Base-by-base conservation (phyloP, 2,329 filamentous ascomycete species). In the Beauveria rudraprayagi region DNA sequence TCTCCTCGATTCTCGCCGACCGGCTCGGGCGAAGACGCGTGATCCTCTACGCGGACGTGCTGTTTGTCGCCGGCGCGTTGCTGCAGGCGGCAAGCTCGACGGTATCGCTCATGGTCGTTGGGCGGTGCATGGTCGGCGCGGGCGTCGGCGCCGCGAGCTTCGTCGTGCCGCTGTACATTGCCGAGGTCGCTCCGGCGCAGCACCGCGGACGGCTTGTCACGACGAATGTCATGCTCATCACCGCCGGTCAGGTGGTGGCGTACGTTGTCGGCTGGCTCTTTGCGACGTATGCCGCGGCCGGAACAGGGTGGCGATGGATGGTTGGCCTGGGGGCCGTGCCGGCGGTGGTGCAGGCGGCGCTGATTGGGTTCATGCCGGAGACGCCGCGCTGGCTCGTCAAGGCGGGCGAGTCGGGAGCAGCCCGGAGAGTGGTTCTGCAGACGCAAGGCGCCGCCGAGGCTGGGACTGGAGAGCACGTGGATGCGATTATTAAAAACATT, bases 381-480 rank as follows among this genome's bases (percentile, higher is more conserved):
- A 95, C 90, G 14, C 93, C 93, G 40, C 81, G 93, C 26, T 97
- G 91, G 88, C 80, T 97, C 24, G 86, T 96, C 22, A 87, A 86
- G 70, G 84, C 81, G 3, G 88, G 86, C 1, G 78, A 80, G 53
- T 79, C 80, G 3, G 76, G 77, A 4, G 81, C 83, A 63, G 93
- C 92, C 4, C 82, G 81, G 63, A 68, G 67, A 4, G 85, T 96
- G 2, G 76, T 97, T 19, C 77, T 73, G 37, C 84, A 80, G 63
- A 84, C 92, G 2, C 87, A 88, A 62, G 84, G 85, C 70, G 63
- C 73, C 69, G 60, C 73, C 69, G 60, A 74, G 3, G 72, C 74
- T 19, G 75, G 76, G 9, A 73, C 77, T 17, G 71, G 75, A 40
- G 70, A 72, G 14, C 73, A 83, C 43, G 85, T 86, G 0, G 82